Evolutionary conservation across 2,329 filamentous ascomycete genomes (phyloP), one percentile per base, ranked within the genome.

Genomic region (Aspergillus sp.): DNA sequence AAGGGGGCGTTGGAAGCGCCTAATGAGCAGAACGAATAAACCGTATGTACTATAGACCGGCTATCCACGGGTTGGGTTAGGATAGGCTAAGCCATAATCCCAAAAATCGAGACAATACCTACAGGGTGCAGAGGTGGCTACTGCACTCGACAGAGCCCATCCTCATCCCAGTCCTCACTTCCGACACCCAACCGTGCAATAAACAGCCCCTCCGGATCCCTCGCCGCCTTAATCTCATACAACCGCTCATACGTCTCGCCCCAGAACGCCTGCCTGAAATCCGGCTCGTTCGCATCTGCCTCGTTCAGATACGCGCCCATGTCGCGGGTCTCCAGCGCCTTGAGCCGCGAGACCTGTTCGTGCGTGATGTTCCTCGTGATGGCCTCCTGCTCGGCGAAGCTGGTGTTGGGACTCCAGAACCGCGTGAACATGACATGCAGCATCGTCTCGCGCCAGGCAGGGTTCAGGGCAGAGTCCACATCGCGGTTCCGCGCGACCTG

Each of bases 401-500:
- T 49, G 7, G 54, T 34, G 34, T 35, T 41, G 29, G 33, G 20
- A 30, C 32, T 14, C 57, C 58, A 57, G 10, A 24, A 32, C 3
- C 48, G 34, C 3, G 42, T 34, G 19, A 54, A 47, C 10, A 52
- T 43, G 26, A 63, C 37, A 32, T 68, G 62, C 5, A 60, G 46
- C 13, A 62, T 55, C 5, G 58, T 56, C 41, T 65, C 66, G 30
- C 64, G 53, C 40, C 59, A 66, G 17, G 61, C 57, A 0, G 60
- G 61, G 8, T 66, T 62, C 15, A 60, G 52, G 6, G 57, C 50
- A 25, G 52, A 55, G 13, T 66, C n/a, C n/a, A n/a, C n/a, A n/a
- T n/a, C n/a, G n/a, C n/a, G n/a, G n/a, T n/a, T n/a, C n/a, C n/a
- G n/a, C n/a, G n/a, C n/a, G n/a, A n/a, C n/a, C n/a, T n/a, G n/a